Evolutionary conservation across 1,139 yeast species (phyloP), one percentile per base, ranked within the genome.

Genomic region (Eremothecium cymbalariae): DNA sequence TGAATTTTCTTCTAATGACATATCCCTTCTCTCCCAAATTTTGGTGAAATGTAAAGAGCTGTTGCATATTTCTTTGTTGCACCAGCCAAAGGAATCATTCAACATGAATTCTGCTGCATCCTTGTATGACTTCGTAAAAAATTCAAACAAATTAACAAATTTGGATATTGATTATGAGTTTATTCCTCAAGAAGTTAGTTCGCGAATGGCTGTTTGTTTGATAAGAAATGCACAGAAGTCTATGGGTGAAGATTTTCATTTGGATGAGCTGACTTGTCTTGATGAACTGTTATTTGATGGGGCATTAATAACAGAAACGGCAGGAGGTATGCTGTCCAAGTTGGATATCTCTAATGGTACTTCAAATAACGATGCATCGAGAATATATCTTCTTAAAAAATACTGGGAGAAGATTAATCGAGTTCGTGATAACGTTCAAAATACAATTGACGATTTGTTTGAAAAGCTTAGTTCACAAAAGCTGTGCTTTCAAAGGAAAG

Each of bases 191-290:
- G 76, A 75, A 42, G 65, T 86, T 32, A 73, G 81, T 18, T 82
- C 86, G 26, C 72, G 88, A 54, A 74, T 86, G 42, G 93, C 94
- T 0, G 72, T 82, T 41, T 80, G 81, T 51, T 66, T 88, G 50
- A 77, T 86, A 79, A 72, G 81, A 50, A 86, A 86, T 53, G 78
- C 86, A 81, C 88, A 84, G 50, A 64, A 59, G 32, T 64, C 68
- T 13, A 62, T 77, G 52, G 69, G 69, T 41, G 64, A 68, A 13
- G 69, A 65, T 32, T 47, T 53, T 45, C 57, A 51, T 34, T 43
- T 53, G 15, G 59, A 55, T 27, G 56, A 55, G 13, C 42, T 51
- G 22, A 36, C 54, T 4, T 44, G 60, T 1, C 63, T 63, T 36
- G 74, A 71, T 52, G 74, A 70, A 38, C 54, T 72, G 28, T 56